A percentile compares a stretch with the other conserved stretches of the same genome.
These are phyloP conservation scores for Pseudevernia furfuracea DNA, from an alignment of 495 filamentous ascomycete species.

Conservation along the genomic window DNA sequence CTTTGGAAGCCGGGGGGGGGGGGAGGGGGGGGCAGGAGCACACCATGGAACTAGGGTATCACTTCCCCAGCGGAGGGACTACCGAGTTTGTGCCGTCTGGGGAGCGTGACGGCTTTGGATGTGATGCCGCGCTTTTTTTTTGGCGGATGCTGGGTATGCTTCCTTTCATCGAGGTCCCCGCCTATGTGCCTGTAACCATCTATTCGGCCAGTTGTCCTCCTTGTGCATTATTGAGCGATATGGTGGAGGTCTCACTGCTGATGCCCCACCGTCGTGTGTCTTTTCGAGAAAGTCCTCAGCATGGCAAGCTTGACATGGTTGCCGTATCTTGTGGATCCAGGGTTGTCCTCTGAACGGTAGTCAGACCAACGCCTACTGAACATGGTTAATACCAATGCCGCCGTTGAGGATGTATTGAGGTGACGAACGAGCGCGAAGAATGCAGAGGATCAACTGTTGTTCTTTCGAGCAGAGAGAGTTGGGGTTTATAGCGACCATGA, in stretches of 20 bases:
- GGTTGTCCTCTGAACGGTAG: conserved; percentile 35
- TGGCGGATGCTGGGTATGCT: conserved; percentile 40
- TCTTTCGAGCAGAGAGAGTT: conserved; percentile 37
- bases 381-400: background rate
- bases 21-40: conserved; percentile 11
- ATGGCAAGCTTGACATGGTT: conserved; percentile 33
- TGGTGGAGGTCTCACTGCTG: conserved; percentile 30
- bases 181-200: conserved; percentile 29
- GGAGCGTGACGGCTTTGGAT: conserved; percentile 42
- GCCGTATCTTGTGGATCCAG: conserved; percentile 30
- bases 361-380: conserved; percentile 25
- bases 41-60: conserved; percentile 55
- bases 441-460: conserved; percentile 27
- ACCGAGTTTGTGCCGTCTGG: conserved; percentile 47
- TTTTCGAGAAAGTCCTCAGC: conserved; percentile 26
- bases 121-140: conserved; percentile 40
- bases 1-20: conserved; percentile 3
- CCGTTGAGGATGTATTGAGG: background rate
- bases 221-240: background rate
- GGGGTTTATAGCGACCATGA: conserved; percentile 18
- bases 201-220: conserved; percentile 5
- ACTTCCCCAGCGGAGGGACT: conserved; percentile 47
- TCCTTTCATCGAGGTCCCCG: conserved; percentile 37
- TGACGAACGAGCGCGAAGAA: conserved; percentile 23
- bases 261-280: conserved; percentile 30